phyloP scores from a whole-genome alignment of 371 early-diverging fungal species.

The Mucor lusitanicus region DNA sequence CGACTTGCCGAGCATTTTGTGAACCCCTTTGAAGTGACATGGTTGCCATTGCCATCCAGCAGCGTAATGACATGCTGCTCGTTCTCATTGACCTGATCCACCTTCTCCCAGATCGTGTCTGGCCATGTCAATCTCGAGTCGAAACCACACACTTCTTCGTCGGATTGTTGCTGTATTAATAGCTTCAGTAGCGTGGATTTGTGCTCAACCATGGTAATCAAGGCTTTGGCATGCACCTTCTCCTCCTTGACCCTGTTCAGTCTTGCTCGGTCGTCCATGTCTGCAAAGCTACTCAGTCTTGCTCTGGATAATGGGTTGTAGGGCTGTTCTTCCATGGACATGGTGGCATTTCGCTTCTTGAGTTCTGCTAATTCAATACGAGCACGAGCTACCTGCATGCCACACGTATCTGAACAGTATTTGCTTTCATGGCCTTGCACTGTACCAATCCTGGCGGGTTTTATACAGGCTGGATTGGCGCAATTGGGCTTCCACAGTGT shows the following conservation, averaged over 20 bases:
- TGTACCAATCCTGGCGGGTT: conserved; percentile 39
- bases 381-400: conserved; percentile 49
- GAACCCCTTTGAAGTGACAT: conserved; percentile 5
- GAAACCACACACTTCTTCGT: conserved; percentile 49
- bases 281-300: conserved; percentile 29
- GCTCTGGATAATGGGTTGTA: conserved; percentile 25
- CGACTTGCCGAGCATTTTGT: conserved; percentile 28
- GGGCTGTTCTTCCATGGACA: conserved; percentile 19
- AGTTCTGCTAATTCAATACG: conserved; percentile 42
- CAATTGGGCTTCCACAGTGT: conserved; percentile 58
- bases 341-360: conserved; percentile 26
- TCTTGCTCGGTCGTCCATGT: conserved; percentile 39
- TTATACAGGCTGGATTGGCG: conserved; percentile 48
- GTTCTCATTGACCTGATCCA: conserved; percentile 13
- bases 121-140: conserved; percentile 59
- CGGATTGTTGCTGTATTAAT: conserved; percentile 21
- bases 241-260: conserved; percentile 29
- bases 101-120: conserved; percentile 37
- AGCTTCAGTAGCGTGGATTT: conserved; percentile 22
- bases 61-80: conserved; percentile 1
- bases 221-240: conserved; percentile 22
- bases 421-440: conserved; percentile 37
- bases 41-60: background rate
- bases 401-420: conserved; percentile 45
- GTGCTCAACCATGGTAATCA: conserved; percentile 21